These are phyloP conservation scores for Ocimum tenuiflorum DNA, from an alignment of 257 asterid species.

Conservation along the genomic window DNA sequence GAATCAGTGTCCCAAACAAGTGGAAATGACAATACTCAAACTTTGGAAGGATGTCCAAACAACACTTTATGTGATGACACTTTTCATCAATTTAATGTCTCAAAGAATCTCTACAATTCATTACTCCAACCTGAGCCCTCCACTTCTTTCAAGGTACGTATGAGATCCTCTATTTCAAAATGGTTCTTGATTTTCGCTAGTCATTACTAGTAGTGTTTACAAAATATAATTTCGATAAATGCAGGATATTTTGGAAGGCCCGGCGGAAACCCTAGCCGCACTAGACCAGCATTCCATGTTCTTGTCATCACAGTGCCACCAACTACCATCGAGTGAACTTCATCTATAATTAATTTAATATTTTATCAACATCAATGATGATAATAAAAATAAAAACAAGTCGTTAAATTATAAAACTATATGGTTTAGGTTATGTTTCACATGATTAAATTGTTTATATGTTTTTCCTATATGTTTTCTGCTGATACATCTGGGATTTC, in stretches of 20 bases:
- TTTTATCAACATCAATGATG: too few species aligned
- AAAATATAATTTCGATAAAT: too few species aligned
- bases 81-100: slow-evolving; percentile 29
- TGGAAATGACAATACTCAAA: slow-evolving; percentile 37
- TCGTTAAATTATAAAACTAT: too few species aligned
- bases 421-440: too few species aligned
- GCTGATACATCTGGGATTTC: neutral
- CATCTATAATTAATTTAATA: slow-evolving; percentile 19
- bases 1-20: slow-evolving; percentile 42
- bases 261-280: slow-evolving; percentile 18
- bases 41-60: slow-evolving; percentile 28
- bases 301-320: slow-evolving; percentile 28
- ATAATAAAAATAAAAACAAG: neutral
- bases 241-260: slow-evolving; percentile 31
- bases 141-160: slow-evolving; percentile 28
- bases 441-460: neutral
- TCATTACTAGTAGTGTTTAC: too few species aligned
- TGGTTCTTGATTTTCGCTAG: too few species aligned
- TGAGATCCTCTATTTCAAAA: neutral
- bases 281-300: slow-evolving; percentile 29
- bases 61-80: slow-evolving; percentile 19
- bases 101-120: slow-evolving; percentile 25
- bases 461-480: neutral
- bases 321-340: slow-evolving; percentile 42
- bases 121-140: slow-evolving; percentile 27